A percentile compares a stretch with the other conserved stretches of the same genome.
Conservation (phyloP, 371 early-diverging fungal species). For the Apophysomyces trapeziformis region DNA sequence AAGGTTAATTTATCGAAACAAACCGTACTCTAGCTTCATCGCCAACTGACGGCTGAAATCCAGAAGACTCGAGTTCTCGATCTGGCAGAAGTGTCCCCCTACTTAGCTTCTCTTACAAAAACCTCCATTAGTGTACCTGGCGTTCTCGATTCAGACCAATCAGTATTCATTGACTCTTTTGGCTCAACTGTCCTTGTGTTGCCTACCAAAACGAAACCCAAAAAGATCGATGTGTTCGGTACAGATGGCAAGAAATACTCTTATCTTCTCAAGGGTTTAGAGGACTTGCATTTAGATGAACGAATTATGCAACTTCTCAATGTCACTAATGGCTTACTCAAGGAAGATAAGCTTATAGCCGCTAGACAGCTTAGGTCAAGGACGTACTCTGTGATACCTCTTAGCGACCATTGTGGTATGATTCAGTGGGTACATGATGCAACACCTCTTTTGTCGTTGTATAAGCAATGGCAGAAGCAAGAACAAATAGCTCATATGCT, state of each 20-base stretch:
- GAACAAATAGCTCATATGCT: slow-evolving; percentile 50
- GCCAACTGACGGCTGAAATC: slow-evolving; percentile 62
- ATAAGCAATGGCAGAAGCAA: slow-evolving; percentile 62
- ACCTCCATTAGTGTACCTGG: slow-evolving; percentile 75
- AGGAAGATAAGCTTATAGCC: slow-evolving; percentile 57
- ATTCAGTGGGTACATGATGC: slow-evolving; percentile 97
- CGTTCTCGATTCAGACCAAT: slow-evolving; percentile 23
- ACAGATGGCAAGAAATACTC: slow-evolving; percentile 79
- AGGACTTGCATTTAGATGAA: slow-evolving; percentile 94
- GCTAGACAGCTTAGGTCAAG: slow-evolving; percentile 65
- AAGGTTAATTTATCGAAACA: no score
- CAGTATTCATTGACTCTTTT: slow-evolving; percentile 61
- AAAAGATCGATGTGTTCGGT: slow-evolving; percentile 76
- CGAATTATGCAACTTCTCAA: slow-evolving; percentile 85
- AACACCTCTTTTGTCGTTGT: slow-evolving; percentile 64
- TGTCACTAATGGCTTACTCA: slow-evolving; percentile 74
- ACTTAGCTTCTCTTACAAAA: slow-evolving; percentile 50
- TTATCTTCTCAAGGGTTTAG: slow-evolving; percentile 88
- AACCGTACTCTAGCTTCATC: slow-evolving; percentile 35
- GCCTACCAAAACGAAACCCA: slow-evolving; percentile 91
- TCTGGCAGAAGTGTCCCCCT: slow-evolving; percentile 68
- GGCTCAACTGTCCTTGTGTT: slow-evolving; percentile 64
- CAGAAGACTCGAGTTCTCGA: slow-evolving; percentile 61
- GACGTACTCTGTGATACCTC: slow-evolving; percentile 94
- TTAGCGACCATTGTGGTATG: slow-evolving; percentile 94